A percentile compares a stretch with the other conserved stretches of the same genome.
phyloP scores from a whole-genome alignment of 2,329 filamentous ascomycete genomes.

The Tricladium varicosporioides region DNA sequence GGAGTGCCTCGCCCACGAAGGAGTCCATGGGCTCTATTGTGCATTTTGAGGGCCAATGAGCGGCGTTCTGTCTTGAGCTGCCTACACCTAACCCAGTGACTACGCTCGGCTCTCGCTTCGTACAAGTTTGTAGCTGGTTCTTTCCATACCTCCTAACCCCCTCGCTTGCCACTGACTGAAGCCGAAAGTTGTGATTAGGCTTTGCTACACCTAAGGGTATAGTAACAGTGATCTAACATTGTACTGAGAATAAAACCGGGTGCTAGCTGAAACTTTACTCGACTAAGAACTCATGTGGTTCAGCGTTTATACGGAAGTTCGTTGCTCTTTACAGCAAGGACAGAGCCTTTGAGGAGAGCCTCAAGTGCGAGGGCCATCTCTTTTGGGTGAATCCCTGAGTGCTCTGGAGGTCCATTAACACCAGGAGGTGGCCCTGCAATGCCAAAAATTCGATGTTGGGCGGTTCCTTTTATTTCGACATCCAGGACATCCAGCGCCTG shows the following conservation, averaged over 20 bases:
- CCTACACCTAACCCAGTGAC: no score
- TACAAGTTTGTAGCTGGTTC: no score
- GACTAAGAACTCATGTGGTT: neutral
- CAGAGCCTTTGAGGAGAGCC: slow-evolving; percentile 10
- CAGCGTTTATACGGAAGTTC: neutral
- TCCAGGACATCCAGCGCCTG: slow-evolving; percentile 3
- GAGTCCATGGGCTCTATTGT: no score
- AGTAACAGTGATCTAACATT: no score
- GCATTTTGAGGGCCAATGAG: no score
- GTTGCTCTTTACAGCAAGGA: neutral
- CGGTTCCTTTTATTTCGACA: neutral
- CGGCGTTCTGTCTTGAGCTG: no score
- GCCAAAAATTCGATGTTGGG: slow-evolving; percentile 9
- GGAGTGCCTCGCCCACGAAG: no score
- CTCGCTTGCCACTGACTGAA: no score
- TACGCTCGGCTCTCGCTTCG: no score
- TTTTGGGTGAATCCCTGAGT: neutral
- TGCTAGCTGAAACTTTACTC: neutral
- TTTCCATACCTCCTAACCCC: no score
- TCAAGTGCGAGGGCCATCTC: slow-evolving; percentile 2
- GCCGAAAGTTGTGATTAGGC: no score
- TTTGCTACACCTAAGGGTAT: no score
- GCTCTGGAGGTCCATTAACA: neutral
- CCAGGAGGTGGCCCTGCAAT: neutral
- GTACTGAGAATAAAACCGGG: neutral